Conservation (phyloP, 208 protist species). For the Wallacemonas sp. region DNA sequence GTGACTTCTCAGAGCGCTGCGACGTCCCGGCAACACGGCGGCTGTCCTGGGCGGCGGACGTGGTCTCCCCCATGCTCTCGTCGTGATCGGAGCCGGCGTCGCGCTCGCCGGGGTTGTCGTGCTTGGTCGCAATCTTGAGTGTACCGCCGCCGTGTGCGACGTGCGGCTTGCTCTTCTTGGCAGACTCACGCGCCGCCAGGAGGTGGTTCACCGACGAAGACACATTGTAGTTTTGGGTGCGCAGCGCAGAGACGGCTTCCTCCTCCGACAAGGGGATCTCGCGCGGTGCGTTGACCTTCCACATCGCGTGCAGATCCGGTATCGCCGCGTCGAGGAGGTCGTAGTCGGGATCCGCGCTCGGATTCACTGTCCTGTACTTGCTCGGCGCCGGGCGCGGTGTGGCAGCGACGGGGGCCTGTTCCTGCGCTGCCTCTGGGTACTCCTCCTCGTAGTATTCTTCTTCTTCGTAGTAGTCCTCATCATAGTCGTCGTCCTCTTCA, state of each 20-base stretch:
- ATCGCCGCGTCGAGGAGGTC: slow-evolving; percentile 46
- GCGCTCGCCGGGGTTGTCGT: slow-evolving; percentile 5
- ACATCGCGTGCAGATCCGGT: slow-evolving; percentile 37
- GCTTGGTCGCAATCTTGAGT: slow-evolving; percentile 17
- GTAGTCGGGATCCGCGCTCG: slow-evolving; percentile 52
- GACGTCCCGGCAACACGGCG: background rate
- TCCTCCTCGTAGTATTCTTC: slow-evolving; percentile 35
- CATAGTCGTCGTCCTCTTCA: slow-evolving; percentile 59
- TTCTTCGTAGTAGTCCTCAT: slow-evolving; percentile 61
- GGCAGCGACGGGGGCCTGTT: slow-evolving; percentile 1
- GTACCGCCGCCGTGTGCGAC: slow-evolving; percentile 22
- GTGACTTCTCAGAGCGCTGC: slow-evolving; percentile 11
- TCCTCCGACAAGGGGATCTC: slow-evolving; percentile 38
- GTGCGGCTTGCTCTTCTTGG: slow-evolving; percentile 17
- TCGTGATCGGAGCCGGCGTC: slow-evolving; percentile 10
- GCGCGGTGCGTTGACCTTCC: slow-evolving; percentile 34
- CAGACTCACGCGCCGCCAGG: slow-evolving; percentile 30
- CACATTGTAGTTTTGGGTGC: slow-evolving; percentile 63
- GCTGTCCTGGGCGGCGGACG: slow-evolving; percentile 2
- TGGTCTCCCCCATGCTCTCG: slow-evolving; percentile 13
- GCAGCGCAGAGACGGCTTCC: slow-evolving; percentile 53
- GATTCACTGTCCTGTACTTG: slow-evolving; percentile 31
- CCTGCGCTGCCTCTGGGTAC: slow-evolving; percentile 17
- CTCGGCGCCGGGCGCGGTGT: slow-evolving; percentile 11
- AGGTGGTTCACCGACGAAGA: slow-evolving; percentile 27